These are phyloP conservation scores for Lactarius hatsudake DNA, from an alignment of 768 basidiomycete genomes.

Conservation along the genomic window DNA sequence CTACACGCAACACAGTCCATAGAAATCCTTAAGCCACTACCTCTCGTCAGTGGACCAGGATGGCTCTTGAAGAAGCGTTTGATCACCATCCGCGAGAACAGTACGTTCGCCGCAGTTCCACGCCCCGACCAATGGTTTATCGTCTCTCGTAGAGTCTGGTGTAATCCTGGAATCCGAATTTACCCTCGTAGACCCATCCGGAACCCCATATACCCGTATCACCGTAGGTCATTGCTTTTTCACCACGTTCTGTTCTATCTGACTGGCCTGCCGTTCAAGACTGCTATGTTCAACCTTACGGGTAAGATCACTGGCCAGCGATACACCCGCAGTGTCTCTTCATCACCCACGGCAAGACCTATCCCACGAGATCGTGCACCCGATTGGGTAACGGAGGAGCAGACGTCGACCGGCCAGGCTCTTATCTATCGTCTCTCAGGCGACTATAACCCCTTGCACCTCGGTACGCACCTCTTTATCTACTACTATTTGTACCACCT, in stretches of 20 bases:
- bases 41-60: slow-evolving; percentile 68
- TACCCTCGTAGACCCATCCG: slow-evolving; percentile 59
- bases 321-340: slow-evolving; percentile 42
- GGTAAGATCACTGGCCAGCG: slow-evolving; percentile 39
- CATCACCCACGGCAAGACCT: slow-evolving; percentile 36
- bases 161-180: slow-evolving; percentile 68
- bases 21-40: slow-evolving; percentile 73
- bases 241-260: not conserved
- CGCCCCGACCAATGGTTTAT: not conserved
- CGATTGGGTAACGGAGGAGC: slow-evolving; percentile 42
- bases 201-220: slow-evolving; percentile 43
- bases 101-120: slow-evolving; percentile 41
- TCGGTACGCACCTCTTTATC: slow-evolving; percentile 35
- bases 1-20: slow-evolving; percentile 77
- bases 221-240: slow-evolving; percentile 33
- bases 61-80: slow-evolving; percentile 72
- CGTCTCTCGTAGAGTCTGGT: slow-evolving; percentile 55
- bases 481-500: not conserved
- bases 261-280: not conserved
- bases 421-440: slow-evolving; percentile 48
- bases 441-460: slow-evolving; percentile 52
- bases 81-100: slow-evolving; percentile 77
- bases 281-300: slow-evolving; percentile 40
- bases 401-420: slow-evolving; percentile 43
- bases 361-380: slow-evolving; percentile 41